Evolutionary conservation across 106 monocot genomes (phyloP), one percentile per base, ranked within the genome.

Genomic region (Dioscorea dumetorum): DNA sequence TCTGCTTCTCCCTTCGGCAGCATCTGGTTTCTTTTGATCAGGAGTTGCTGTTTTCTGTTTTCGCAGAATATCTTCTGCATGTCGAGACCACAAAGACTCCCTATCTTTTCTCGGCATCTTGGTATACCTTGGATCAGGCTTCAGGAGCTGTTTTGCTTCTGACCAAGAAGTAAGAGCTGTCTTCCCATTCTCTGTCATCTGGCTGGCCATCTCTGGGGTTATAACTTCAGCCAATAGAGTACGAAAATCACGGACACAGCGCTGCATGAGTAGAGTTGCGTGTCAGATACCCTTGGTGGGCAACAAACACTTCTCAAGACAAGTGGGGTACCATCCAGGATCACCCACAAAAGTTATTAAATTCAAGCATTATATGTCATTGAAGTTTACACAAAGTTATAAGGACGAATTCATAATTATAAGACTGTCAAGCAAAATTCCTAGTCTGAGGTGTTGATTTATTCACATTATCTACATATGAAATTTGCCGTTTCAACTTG

Each of bases 41-140:
- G 62, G 24, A 9, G 68, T 58, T 14, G 74, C 51, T 18, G 74
- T 48, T 13, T 83, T 86, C 32, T 73, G 76, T 60, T 79, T 97
- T 49, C 80, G 74, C 10, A 69, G 57, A 49, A 82, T 32, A 8
- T 92, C 87, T 24, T 92, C 89, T 0, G 69, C 72, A 64, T 87
- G 62, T 17, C 87, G 72, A 7, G 41, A 62, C 97, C 97, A 97
- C 5, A 97, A 63, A 3, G 81, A 69, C 60, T 97, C 91, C 22
- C 83, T 76, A 22, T 97, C 92, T 69, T 90, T 95, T 65, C 95
- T 86, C 17, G 87, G 81, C 78, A 97, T 69, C 73, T 83, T 97
- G 8, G 80, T 56, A 68, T 87, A 97, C 72, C 97, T 84, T 17
- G 73, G 72, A 58, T 97, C 97, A 49, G 84, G 61, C 58, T 83